Evolutionary conservation across 225 moss, liverwort and hornwort genomes (phyloP), one percentile per base, ranked within the genome.

Genomic region (Physcomitrium patens): DNA sequence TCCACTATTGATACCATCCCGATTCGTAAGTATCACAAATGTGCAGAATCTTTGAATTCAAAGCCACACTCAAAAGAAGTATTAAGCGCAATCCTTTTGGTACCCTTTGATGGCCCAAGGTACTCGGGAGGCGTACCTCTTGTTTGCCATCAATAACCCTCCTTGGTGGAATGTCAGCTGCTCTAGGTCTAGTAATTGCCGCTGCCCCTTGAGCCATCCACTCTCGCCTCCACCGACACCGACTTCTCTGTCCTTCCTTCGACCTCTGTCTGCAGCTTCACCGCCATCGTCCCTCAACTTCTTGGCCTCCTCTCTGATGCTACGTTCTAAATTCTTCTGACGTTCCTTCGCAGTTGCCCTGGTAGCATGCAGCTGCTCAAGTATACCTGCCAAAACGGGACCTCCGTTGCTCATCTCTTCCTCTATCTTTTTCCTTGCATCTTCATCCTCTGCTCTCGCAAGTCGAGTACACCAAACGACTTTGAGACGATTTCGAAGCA

Each of bases 391-490:
- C 84, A 93, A 80, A 19, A 91, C 59, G 76, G 88, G 62, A 20
- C 90, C 82, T 37, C 93, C 93, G 31, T 87, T 87, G 67, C 87
- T 93, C 96, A 96, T 96, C 79, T 93, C 90, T 72, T 93, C 93
- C 83, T 96, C 96, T 63, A 96, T 93, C 47, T 73, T 92, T 71
- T 82, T 93, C 81, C 89, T 96, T 16, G 93, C 91, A 24, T 90
- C 91, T 68, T 96, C 96, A 44, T 96, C 96, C 70, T 96, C 93
- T 12, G 96, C 93, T 77, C 93, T 90, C 37, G 96, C 96, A 59
- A 96, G 86, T 63, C 93, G 91, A 79, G 96, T 96, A 72, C 96
- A 96, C 96, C 93, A 96, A 44, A 96, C 90, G 17, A 96, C 90
- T 79, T 96, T 96, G 44, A 96, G 86, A 60, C 96, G 89, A 73